A percentile compares a stretch with the other conserved stretches of the same genome.
These are phyloP conservation scores for Boletellus emodensis DNA, from an alignment of 768 basidiomycete genomes.

Conservation along the genomic window DNA sequence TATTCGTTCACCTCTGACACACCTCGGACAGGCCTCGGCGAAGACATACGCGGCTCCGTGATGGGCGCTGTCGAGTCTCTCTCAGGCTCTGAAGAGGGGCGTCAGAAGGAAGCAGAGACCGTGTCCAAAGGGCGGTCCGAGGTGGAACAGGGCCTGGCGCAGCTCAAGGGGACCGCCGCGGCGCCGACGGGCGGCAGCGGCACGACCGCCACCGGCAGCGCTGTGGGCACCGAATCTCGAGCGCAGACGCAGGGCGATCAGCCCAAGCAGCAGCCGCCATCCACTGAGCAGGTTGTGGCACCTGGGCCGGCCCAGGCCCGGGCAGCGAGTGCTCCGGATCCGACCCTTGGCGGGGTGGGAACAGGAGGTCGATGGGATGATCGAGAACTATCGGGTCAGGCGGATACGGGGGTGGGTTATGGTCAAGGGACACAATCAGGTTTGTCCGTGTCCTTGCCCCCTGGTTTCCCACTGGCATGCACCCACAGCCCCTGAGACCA, in stretches of 20 bases:
- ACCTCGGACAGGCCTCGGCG: conserved; percentile 36
- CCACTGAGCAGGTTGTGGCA: neutral
- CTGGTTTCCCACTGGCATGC: neutral
- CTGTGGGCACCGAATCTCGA: neutral
- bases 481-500: neutral
- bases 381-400: neutral
- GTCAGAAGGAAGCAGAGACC: conserved; percentile 34
- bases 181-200: neutral
- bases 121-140: conserved; percentile 37
- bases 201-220: too few species aligned
- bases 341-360: neutral
- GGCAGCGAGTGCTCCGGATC: neutral
- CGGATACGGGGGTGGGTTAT: neutral
- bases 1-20: neutral
- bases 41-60: conserved; percentile 41
- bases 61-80: conserved; percentile 39
- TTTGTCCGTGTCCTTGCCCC: neutral
- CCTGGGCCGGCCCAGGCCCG: neutral
- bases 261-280: neutral
- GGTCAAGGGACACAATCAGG: neutral
- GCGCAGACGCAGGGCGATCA: neutral
- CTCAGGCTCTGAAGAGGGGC: conserved; percentile 21
- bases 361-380: neutral
- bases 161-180: conserved; percentile 14
- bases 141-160: conserved; percentile 37